These are phyloP conservation scores for Musa balbisiana DNA, from an alignment of 202 grass and related monocot genomes.

Conservation along the genomic window DNA sequence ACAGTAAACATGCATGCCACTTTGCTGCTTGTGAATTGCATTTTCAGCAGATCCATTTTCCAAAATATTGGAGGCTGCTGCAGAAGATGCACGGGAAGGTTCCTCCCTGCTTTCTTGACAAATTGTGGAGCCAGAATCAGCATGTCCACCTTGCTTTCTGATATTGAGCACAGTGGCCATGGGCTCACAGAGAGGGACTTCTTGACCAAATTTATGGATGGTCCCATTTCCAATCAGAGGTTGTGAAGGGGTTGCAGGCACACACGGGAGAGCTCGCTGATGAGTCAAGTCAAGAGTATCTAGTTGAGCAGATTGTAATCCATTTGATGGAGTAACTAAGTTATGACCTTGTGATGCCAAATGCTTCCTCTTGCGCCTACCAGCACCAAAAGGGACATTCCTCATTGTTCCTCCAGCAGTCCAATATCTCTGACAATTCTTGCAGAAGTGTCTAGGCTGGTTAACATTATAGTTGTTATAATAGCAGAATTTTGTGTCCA, in stretches of 20 bases:
- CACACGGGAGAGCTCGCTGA: conserved; percentile 29
- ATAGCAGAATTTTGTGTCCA: conserved; percentile 95
- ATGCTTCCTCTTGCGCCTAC: conserved; percentile 68
- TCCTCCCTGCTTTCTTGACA: conserved; percentile 41
- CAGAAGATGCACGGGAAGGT: conserved; percentile 44
- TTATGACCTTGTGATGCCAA: conserved; percentile 32
- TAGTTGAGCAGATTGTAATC: conserved; percentile 21
- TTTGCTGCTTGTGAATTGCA: conserved; percentile 29
- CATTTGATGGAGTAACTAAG: conserved; percentile 33
- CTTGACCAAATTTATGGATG: conserved; percentile 64
- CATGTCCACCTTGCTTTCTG: conserved; percentile 33
- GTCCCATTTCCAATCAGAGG: conserved; percentile 29
- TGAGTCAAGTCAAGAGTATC: conserved; percentile 27
- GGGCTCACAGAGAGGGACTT: conserved; percentile 53
- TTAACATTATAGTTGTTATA: conserved; percentile 94
- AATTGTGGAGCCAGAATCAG: conserved; percentile 21
- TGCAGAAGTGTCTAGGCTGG: conserved; percentile 83
- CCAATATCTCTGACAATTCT: conserved; percentile 87
- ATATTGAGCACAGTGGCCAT: conserved; percentile 29
- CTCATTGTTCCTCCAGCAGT: conserved; percentile 76
- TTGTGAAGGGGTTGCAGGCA: conserved; percentile 9
- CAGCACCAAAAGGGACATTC: conserved; percentile 69
- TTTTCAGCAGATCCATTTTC: conserved; percentile 29
- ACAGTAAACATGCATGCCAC: conserved; percentile 25
- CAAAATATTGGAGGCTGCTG: conserved; percentile 15